Evolutionary conservation across 176 grass and related monocot species (phyloP), one percentile per base, ranked within the genome.

Genomic region (Pontederia paniculata): DNA sequence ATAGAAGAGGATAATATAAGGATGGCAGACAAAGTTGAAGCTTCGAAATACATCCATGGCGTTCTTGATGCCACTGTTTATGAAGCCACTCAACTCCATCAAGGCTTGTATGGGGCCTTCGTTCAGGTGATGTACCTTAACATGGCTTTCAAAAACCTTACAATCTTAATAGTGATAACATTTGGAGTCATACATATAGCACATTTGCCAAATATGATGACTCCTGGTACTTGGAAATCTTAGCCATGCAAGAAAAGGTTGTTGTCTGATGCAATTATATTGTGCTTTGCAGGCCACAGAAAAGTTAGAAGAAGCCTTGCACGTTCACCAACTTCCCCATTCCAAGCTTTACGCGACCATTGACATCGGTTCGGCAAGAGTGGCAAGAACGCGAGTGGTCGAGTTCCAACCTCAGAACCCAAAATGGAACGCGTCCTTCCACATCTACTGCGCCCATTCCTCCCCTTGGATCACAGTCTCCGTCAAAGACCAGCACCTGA

Each of bases 401-500:
- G 86, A 87, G 72, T 86, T 69, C 74, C 79, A 81, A 54, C 56
- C 82, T 2, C 68, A 55, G 60, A 69, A 49, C 15, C 86, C 82
- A 6, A 72, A 47, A 1, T 97, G 91, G 91, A 87, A 97, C 78
- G 78, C 89, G 46, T 90, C 86, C 0, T 90, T 97, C 72, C 78
- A 74, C 60, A 60, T 97, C 17, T 88, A 90, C 56, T 88, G 77
- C 77, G 86, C 82, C 13, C 63, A 97, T 55, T 56, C 77, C 0
- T 66, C 79, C 41, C 63, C 68, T 0, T 52, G 68, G 0, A 15
- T 97, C 23, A 73, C 57, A 2, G 62, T 96, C 74, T 86, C 76
- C 15, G 74, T 97, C 47, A 81, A 83, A 54, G 84, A 73, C 74
- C 86, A 90, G 76, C 73, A 75, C 65, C 58, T 70, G 10, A 12